phyloP scores from a whole-genome alignment of 306 rosid genomes.

The Morella rubra region DNA sequence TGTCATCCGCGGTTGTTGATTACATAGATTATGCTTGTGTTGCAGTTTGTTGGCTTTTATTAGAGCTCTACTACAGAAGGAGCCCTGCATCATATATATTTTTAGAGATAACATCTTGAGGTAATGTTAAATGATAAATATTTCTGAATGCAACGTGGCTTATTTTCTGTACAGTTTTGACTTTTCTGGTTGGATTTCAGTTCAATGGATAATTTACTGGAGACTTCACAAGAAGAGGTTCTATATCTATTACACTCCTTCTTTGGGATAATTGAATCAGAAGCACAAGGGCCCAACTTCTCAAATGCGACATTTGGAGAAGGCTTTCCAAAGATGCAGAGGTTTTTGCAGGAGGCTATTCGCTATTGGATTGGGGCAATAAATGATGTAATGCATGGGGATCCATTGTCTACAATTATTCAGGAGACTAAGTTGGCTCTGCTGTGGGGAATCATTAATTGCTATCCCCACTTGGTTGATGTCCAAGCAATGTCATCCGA shows the following conservation, averaged over 20 bases:
- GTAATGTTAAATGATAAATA: slow-evolving; percentile 39
- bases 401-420: slow-evolving; percentile 32
- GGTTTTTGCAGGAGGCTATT: slow-evolving; percentile 45
- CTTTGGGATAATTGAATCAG: slow-evolving; percentile 48
- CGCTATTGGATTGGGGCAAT: slow-evolving; percentile 40
- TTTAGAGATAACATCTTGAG: slow-evolving; percentile 60
- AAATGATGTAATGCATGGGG: slow-evolving; percentile 35
- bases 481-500: slow-evolving; percentile 42
- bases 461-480: slow-evolving; percentile 58
- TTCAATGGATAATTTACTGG: slow-evolving; percentile 56
- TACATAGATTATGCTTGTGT: slow-evolving; percentile 31
- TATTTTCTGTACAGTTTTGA: slow-evolving; percentile 14
- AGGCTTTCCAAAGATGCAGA: slow-evolving; percentile 49
- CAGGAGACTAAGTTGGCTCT: slow-evolving; percentile 55
- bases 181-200: slow-evolving; percentile 46
- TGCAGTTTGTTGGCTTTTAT: slow-evolving; percentile 73
- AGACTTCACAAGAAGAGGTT: slow-evolving; percentile 60
- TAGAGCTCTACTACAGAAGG: slow-evolving; percentile 53
- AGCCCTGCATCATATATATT: slow-evolving; percentile 38
- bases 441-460: slow-evolving; percentile 72
- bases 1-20: neutral
- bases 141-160: slow-evolving; percentile 26
- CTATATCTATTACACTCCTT: slow-evolving; percentile 55
- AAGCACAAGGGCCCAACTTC: slow-evolving; percentile 33
- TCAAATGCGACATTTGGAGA: slow-evolving; percentile 35